Conservation (phyloP, 345 rosid species). For the Rhodamnia rubescens region DNA sequence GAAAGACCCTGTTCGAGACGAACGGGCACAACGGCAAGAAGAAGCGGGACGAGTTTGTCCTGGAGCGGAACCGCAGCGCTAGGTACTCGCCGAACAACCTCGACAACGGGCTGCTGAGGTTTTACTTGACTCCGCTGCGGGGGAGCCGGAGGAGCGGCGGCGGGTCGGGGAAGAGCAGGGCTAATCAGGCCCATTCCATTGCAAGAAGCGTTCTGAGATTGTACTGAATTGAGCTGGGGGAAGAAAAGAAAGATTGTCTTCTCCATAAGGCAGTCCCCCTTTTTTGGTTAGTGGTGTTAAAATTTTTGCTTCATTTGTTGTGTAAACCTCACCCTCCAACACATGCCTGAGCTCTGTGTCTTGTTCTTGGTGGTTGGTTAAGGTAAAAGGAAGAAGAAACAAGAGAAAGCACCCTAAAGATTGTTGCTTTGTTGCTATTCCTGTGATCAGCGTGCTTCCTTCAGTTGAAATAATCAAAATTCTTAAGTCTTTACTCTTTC, state of each 20-base stretch:
- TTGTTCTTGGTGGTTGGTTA: not conserved
- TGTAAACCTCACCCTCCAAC: not conserved
- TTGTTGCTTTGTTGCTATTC: slow-evolving; percentile 1
- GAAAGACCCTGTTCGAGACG: slow-evolving; percentile 50
- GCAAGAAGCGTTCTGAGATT: slow-evolving; percentile 65
- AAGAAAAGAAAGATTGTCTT: not conserved
- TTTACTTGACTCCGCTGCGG: slow-evolving; percentile 67
- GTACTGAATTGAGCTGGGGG: slow-evolving; percentile 34
- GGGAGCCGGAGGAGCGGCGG: slow-evolving; percentile 51
- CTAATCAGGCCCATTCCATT: slow-evolving; percentile 54
- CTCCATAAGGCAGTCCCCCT: not conserved
- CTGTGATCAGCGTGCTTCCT: not conserved
- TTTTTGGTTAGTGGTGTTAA: not conserved
- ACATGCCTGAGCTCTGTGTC: not conserved
- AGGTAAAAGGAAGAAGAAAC: not conserved
- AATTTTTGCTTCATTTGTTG: slow-evolving; percentile 4
- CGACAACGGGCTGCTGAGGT: slow-evolving; percentile 63
- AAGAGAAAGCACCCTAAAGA: slow-evolving; percentile 1
- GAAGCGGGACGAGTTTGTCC: slow-evolving; percentile 45
- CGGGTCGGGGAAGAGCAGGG: slow-evolving; percentile 34
- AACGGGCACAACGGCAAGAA: slow-evolving; percentile 40
- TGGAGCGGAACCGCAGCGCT: slow-evolving; percentile 73
- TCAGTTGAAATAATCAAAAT: not conserved
- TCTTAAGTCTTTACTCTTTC: not conserved
- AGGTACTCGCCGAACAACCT: slow-evolving; percentile 65